Evolutionary conservation across 768 basidiomycete species (phyloP).

Genomic region (Trametes coccinea): DNA sequence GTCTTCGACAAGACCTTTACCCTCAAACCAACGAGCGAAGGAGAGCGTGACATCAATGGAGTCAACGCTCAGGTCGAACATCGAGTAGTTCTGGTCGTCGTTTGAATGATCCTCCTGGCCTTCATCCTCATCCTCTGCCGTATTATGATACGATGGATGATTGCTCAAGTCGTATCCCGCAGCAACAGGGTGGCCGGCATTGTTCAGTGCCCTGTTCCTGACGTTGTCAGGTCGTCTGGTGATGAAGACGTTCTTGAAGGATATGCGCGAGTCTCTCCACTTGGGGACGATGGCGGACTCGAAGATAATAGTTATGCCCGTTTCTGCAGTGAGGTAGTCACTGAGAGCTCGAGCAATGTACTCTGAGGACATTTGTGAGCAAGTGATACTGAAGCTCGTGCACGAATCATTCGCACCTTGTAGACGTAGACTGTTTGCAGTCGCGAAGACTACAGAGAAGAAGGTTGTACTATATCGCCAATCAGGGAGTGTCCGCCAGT

Average conservation of each 20-base stretch:
- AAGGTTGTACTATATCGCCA: conserved; percentile 74
- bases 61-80: conserved; percentile 92
- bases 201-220: conserved; percentile 6
- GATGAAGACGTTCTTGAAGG: conserved; percentile 95
- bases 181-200: conserved; percentile 53
- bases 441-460: conserved; percentile 89
- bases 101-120: conserved; percentile 34
- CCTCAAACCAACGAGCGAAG: conserved; percentile 90
- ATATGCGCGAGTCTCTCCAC: conserved; percentile 94
- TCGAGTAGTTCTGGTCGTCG: conserved; percentile 74
- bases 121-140: conserved; percentile 61
- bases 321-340: conserved; percentile 90
- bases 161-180: conserved; percentile 76
- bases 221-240: conserved; percentile 64
- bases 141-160: conserved; percentile 67
- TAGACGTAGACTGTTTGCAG: conserved; percentile 80
- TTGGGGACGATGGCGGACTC: conserved; percentile 98
- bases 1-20: conserved; percentile 89
- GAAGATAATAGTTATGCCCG: conserved; percentile 92
- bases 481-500: neutral
- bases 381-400: neutral
- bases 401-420: conserved; percentile 53
- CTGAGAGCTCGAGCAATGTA: conserved; percentile 87
- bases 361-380: conserved; percentile 44
- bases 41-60: conserved; percentile 95